phyloP scores from a whole-genome alignment of 179 eudicot genomes.

The Beta corolliflora region DNA sequence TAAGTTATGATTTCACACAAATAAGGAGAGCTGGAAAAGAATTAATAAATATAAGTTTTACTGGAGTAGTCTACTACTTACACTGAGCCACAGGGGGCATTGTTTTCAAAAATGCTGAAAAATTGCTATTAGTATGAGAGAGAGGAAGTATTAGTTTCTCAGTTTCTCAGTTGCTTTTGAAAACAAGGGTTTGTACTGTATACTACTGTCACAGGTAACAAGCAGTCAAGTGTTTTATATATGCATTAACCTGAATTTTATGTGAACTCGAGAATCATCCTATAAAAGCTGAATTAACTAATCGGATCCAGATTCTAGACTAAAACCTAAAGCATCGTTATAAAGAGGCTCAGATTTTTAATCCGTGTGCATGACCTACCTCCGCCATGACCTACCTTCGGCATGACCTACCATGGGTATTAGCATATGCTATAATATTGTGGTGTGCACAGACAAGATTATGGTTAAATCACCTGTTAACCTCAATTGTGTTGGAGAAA shows the following conservation, averaged over 20 bases:
- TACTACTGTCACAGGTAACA: background rate
- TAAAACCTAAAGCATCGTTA: background rate
- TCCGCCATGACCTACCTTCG: too few relatives aligned
- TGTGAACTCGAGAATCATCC: background rate
- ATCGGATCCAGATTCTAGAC: background rate
- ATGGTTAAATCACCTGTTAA: background rate
- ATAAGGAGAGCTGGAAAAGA: background rate
- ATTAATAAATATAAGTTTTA: too few relatives aligned
- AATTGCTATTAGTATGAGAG: too few relatives aligned
- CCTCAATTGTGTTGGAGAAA: background rate
- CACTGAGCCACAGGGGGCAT: too few relatives aligned
- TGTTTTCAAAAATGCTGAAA: too few relatives aligned
- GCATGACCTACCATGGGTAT: too few relatives aligned
- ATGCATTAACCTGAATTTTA: background rate
- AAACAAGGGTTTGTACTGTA: background rate
- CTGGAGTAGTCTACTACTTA: too few relatives aligned
- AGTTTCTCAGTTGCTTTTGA: background rate
- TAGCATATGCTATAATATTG: background rate
- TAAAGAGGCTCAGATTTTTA: background rate
- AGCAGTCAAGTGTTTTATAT: background rate
- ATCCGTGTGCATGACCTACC: background rate
- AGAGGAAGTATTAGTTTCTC: background rate
- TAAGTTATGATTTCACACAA: background rate
- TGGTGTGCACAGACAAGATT: background rate
- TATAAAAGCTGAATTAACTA: background rate